Percentiles rank a stretch among this genome's conserved stretches.
Evolutionary conservation across 176 grass and related monocot genomes (phyloP).

Genomic region (Miscanthus lutarioriparius): DNA sequence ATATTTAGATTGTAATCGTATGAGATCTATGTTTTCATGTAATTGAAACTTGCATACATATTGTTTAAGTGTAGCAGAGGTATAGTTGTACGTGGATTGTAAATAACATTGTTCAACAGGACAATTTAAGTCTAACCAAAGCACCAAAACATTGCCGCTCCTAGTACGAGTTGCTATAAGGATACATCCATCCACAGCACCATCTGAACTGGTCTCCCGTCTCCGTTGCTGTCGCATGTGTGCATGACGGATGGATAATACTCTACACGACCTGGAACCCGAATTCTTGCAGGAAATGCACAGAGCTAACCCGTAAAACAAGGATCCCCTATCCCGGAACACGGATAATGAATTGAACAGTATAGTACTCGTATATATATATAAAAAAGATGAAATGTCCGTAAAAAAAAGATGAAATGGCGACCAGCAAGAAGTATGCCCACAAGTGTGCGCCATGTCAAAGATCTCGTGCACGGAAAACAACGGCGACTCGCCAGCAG

Average conservation of each 20-base stretch:
- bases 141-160: not conserved
- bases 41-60: too few species aligned
- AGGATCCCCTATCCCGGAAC: slow-evolving; percentile 26
- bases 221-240: not conserved
- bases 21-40: too few species aligned
- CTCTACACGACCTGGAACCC: not conserved
- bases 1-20: too few species aligned
- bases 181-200: not conserved
- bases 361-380: too few species aligned
- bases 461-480: slow-evolving; percentile 15
- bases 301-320: slow-evolving; percentile 16
- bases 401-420: not conserved
- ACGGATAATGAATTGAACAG: not conserved
- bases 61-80: too few species aligned
- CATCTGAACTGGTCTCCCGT: not conserved
- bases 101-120: not conserved
- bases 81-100: too few species aligned
- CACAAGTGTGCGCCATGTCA: not conserved
- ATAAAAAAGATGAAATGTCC: not conserved
- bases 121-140: too few species aligned
- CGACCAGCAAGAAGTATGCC: not conserved
- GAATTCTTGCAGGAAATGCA: not conserved
- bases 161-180: not conserved
- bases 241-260: not conserved
- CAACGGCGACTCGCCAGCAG: not conserved